These are phyloP conservation scores for Buxus sempervirens DNA, from an alignment of 164 flowering plant genomes.

Conservation along the genomic window DNA sequence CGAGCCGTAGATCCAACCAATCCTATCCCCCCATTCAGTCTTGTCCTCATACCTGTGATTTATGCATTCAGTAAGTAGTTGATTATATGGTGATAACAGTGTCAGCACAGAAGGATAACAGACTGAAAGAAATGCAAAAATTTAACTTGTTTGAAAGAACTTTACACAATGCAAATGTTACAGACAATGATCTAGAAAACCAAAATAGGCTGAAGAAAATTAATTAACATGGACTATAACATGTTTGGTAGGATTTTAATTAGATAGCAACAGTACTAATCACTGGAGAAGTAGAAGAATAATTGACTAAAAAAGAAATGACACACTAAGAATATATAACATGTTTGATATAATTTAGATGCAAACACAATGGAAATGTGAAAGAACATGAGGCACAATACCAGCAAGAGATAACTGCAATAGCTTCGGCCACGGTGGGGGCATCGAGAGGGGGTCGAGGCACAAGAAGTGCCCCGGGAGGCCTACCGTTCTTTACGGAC, in stretches of 20 bases:
- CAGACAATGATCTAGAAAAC: no score
- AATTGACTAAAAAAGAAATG: no score
- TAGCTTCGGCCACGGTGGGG: conserved; percentile 86
- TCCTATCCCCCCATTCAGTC: conserved; percentile 74
- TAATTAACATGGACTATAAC: no score
- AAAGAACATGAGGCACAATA: conserved; percentile 23
- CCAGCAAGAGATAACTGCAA: conserved; percentile 94
- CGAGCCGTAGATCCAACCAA: conserved; percentile 88
- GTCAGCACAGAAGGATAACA: no score
- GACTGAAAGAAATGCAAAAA: no score
- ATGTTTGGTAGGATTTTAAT: no score
- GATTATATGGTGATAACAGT: neutral
- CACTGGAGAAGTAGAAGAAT: no score
- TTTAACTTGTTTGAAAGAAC: no score
- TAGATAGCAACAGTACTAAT: no score
- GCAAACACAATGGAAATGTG: neutral
- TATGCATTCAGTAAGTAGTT: neutral
- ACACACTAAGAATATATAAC: no score
- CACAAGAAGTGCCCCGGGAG: conserved; percentile 70
- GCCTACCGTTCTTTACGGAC: conserved; percentile 74
- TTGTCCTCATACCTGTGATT: conserved; percentile 57
- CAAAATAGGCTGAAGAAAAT: no score
- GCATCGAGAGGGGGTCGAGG: conserved; percentile 82
- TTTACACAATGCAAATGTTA: no score
- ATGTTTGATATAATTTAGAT: neutral